These are phyloP conservation scores for Penicillium sp. DNA, from an alignment of 2,329 filamentous ascomycete species.

Conservation along the genomic window DNA sequence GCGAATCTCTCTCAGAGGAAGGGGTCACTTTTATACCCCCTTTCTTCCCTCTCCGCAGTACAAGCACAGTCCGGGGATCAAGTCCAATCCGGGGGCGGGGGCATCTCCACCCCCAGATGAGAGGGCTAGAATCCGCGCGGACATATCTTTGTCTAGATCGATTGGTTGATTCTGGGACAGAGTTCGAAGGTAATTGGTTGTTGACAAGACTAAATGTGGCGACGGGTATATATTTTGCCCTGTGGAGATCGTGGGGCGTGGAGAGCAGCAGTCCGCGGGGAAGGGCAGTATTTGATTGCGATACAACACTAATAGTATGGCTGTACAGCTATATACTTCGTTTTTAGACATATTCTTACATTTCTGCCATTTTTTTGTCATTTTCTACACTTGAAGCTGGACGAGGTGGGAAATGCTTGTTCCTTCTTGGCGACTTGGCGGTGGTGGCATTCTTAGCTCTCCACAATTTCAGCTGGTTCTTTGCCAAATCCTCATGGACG, in stretches of 20 bases:
- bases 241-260: constrained; percentile 10
- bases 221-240: constrained; percentile 14
- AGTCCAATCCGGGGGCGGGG: constrained; percentile 13
- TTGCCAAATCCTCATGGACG: not conserved
- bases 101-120: constrained; percentile 4
- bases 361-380: too few species aligned
- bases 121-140: not conserved
- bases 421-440: constrained; percentile 13
- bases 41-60: constrained; percentile 1
- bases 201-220: not conserved
- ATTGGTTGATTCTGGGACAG: not conserved
- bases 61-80: not conserved
- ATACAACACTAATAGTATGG: too few species aligned
- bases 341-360: too few species aligned
- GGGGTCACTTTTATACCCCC: not conserved
- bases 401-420: constrained; percentile 8
- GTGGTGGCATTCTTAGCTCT: constrained; percentile 1
- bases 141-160: not conserved
- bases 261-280: not conserved
- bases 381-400: too few species aligned
- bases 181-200: not conserved
- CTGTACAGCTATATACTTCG: not conserved
- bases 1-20: not conserved
- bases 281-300: not conserved
- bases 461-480: not conserved